Conservation (phyloP, 495 filamentous ascomycete species). For the Ascobolus immersus region DNA sequence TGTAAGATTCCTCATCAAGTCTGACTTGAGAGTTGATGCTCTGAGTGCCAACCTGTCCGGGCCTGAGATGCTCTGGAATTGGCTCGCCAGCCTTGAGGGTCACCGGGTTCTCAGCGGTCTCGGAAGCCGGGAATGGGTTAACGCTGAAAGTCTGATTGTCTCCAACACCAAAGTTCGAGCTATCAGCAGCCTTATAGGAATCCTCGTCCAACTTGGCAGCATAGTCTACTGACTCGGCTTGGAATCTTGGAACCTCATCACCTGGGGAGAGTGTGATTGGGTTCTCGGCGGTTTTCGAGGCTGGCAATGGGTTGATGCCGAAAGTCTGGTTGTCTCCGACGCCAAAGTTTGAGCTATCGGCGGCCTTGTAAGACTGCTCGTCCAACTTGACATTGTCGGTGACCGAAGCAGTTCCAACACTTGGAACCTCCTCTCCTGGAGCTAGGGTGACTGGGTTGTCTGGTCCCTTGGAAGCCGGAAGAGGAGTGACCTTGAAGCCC, state of each 20-base stretch:
- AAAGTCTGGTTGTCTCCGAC: conserved; percentile 28
- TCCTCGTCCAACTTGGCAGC: conserved; percentile 53
- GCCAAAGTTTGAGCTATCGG: conserved; percentile 28
- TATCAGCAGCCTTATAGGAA: conserved; percentile 56
- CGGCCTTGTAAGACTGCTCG: conserved; percentile 59
- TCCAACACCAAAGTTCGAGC: conserved; percentile 23
- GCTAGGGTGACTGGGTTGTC: conserved; percentile 52
- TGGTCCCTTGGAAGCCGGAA: conserved; percentile 13
- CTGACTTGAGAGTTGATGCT: conserved; percentile 35
- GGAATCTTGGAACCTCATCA: conserved; percentile 47
- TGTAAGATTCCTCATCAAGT: conserved; percentile 62
- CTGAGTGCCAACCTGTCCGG: conserved; percentile 30
- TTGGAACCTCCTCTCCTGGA: conserved; percentile 59
- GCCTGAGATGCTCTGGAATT: conserved; percentile 46
- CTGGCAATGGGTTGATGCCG: conserved; percentile 50
- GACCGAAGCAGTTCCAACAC: conserved; percentile 29
- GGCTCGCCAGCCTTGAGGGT: conserved; percentile 52
- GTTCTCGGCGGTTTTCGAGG: conserved; percentile 50
- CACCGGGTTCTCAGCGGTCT: conserved; percentile 56
- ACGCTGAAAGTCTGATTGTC: conserved; percentile 30
- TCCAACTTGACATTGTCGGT: conserved; percentile 44
- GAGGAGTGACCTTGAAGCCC: neutral
- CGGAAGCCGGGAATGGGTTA: conserved; percentile 53
- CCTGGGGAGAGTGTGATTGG: conserved; percentile 57
- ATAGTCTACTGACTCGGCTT: conserved; percentile 27